Conservation (phyloP, 352 stramenopile species). For the Phytopythium chamaehyphon region DNA sequence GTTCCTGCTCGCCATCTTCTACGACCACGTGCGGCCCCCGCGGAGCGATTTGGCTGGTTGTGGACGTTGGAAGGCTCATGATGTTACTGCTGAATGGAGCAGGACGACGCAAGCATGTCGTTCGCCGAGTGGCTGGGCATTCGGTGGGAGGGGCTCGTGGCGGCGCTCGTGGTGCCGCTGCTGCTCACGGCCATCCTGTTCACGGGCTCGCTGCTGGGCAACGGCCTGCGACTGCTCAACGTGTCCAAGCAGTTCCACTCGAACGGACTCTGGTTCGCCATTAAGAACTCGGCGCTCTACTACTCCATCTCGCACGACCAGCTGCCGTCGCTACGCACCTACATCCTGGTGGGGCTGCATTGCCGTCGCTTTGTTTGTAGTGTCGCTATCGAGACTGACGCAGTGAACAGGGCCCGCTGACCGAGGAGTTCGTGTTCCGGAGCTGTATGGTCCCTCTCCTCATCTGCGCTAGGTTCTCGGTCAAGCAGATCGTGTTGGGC, state of each 20-base stretch:
- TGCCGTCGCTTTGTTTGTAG: not conserved
- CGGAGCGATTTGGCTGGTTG: not conserved
- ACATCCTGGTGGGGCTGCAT: conserved; percentile 53
- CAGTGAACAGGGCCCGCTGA: conserved; percentile 78
- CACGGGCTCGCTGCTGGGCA: conserved; percentile 68
- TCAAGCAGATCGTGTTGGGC: conserved; percentile 78
- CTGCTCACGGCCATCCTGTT: conserved; percentile 74
- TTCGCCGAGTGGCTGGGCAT: conserved; percentile 85
- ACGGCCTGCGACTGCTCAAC: conserved; percentile 68
- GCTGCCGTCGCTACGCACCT: conserved; percentile 78
- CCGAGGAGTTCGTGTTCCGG: conserved; percentile 96
- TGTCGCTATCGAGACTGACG: not conserved
- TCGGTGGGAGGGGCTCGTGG: conserved; percentile 50
- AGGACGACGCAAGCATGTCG: conserved; percentile 77
- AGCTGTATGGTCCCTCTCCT: conserved; percentile 92
- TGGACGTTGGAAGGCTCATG: no score
- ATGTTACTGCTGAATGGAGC: no score
- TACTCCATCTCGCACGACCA: conserved; percentile 71
- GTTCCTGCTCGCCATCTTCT: conserved; percentile 79
- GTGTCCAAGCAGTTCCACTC: conserved; percentile 74
- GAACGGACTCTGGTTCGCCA: conserved; percentile 65
- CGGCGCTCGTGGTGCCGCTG: conserved; percentile 57
- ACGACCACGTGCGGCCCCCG: conserved; percentile 60
- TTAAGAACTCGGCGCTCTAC: conserved; percentile 82
- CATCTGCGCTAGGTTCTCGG: conserved; percentile 71